A percentile compares a stretch with the other conserved stretches of the same genome.
Conservation (phyloP, 345 rosid genomes). For the Syzygium aqueum region DNA sequence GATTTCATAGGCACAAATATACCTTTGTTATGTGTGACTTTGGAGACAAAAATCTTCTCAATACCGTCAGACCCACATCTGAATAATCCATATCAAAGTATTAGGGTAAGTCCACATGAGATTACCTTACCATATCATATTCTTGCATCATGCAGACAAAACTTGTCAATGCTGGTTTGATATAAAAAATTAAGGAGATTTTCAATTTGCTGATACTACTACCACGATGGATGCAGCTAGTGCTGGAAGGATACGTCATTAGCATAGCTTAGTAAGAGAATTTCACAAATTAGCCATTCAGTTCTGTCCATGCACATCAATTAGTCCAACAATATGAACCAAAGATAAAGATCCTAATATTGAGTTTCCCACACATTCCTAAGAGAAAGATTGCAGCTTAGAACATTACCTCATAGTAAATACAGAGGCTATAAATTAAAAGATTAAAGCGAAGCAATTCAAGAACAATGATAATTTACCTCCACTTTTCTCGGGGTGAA, state of each 20-base stretch:
- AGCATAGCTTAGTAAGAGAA: background rate
- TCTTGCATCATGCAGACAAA: background rate
- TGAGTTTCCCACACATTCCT: background rate
- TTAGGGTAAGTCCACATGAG: background rate
- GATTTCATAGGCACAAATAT: conserved; percentile 12
- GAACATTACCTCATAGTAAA: background rate
- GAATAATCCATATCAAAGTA: conserved; percentile 2
- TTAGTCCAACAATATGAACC: background rate
- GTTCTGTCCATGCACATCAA: background rate
- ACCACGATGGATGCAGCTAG: background rate
- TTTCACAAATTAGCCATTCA: background rate
- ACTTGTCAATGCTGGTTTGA: background rate
- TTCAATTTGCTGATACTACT: background rate
- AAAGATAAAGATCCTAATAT: background rate
- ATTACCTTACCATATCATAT: background rate
- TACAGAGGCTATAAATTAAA: background rate
- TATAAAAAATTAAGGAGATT: background rate
- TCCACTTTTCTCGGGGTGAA: conserved; percentile 99
- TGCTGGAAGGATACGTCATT: background rate
- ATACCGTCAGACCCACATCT: conserved; percentile 92
- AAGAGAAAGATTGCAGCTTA: background rate
- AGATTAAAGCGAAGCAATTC: background rate
- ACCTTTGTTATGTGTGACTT: conserved; percentile 45
- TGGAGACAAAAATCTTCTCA: conserved; percentile 75
- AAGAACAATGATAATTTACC: conserved; percentile 30